A percentile compares a stretch with the other conserved stretches of the same genome.
Evolutionary conservation across 345 rosid genomes (phyloP).

Genomic region (Erucastrum elatum): DNA sequence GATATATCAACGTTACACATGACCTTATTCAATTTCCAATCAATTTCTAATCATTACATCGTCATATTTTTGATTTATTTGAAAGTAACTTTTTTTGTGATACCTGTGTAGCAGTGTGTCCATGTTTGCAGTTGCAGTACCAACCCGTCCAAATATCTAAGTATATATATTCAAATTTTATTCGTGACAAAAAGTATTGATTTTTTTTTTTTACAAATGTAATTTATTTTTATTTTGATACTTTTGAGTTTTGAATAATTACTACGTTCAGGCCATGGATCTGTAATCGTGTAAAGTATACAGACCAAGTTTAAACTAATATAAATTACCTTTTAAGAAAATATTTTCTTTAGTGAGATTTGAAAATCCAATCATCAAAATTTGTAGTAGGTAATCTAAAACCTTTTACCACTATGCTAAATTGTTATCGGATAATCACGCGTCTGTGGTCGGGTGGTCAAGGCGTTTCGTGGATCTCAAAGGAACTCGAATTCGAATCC

Average conservation of each 20-base stretch:
- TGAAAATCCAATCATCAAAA: not conserved
- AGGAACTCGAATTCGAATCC: no score
- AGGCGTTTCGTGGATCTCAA: no score
- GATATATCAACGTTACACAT: slow-evolving; percentile 21
- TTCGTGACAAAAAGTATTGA: no score
- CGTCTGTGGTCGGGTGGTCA: no score
- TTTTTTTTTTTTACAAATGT: no score
- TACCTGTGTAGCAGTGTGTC: not conserved
- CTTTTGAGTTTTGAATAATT: not conserved
- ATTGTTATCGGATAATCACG: no score
- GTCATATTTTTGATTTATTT: not conserved
- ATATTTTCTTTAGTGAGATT: not conserved
- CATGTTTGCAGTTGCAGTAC: no score
- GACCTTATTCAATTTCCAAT: slow-evolving; percentile 13
- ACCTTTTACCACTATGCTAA: not conserved
- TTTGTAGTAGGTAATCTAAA: not conserved
- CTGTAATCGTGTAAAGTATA: not conserved
- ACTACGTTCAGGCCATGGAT: not conserved
- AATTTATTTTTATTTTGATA: no score
- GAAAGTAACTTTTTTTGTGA: not conserved
- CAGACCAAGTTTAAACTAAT: not conserved
- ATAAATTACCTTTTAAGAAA: not conserved
- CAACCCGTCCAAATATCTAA: no score
- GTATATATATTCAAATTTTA: no score
- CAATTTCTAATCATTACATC: not conserved